These are phyloP conservation scores for Scheffersomyces segobiensis DNA, from an alignment of 1,139 yeast species.

Conservation along the genomic window DNA sequence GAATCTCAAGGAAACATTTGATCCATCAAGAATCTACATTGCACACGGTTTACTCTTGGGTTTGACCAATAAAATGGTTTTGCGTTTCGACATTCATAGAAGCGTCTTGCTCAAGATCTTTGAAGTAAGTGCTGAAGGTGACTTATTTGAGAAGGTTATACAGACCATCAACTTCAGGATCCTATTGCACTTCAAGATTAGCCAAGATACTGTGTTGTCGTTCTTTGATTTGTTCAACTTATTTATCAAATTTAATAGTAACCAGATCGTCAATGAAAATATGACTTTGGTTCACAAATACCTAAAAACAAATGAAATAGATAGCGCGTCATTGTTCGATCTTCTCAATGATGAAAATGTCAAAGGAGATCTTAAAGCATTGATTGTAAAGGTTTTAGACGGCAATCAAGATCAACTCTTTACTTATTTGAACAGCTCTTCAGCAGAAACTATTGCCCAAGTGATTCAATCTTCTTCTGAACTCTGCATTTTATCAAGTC, in stretches of 20 bases:
- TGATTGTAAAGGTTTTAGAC: background rate
- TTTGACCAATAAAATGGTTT: conserved; percentile 28
- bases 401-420: background rate
- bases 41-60: conserved; percentile 60
- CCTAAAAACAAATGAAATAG: conserved; percentile 10
- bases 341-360: conserved; percentile 4
- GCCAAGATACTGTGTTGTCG: conserved; percentile 10
- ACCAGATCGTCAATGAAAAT: conserved; percentile 33
- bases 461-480: background rate
- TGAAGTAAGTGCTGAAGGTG: conserved; percentile 61
- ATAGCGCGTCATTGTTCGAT: conserved; percentile 1
- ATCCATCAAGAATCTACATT: conserved; percentile 69
- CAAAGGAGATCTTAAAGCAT: background rate
- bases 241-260: conserved; percentile 46
- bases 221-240: conserved; percentile 36
- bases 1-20: conserved; percentile 56
- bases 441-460: background rate
- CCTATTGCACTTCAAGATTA: conserved; percentile 32
- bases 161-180: conserved; percentile 54
- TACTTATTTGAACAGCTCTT: background rate
- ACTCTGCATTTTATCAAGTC: background rate
- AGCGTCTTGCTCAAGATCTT: conserved; percentile 45
- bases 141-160: conserved; percentile 47
- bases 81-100: conserved; percentile 31
- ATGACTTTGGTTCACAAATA: conserved; percentile 21